Evolutionary conservation across 805 yeast genomes (phyloP), one percentile per base, ranked within the genome.

Genomic region (Tetrapisispora pingtungensis): DNA sequence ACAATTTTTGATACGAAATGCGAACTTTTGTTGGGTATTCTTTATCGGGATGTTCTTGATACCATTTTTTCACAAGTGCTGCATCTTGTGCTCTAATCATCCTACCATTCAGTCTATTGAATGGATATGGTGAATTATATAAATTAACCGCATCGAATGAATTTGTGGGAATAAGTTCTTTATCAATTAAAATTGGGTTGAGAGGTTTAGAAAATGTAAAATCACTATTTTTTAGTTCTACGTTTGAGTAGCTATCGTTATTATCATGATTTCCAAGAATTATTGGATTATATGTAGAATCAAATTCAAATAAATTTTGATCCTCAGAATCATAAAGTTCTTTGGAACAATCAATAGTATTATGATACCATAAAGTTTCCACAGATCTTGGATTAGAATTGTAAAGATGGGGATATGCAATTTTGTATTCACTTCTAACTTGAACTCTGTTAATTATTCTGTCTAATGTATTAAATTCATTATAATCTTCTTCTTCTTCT

Each of bases 31-130:
- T 74, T 0, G 89, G 88, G 44, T 74, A 71, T 6, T 70, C 72
- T 8, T 73, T 68, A 15, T 78, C 72, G 1, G 89, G 81, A 46
- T 77, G 80, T 44, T 82, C 81, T 36, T 77, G 64, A 57, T 84
- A 89, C 95, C 96, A 87, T 22, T 72, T 68, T 61, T 93, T 93
- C 7, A 84, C 69, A 3, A 93, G 62, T 0, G 96, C 79, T 14
- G 89, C 95, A 64, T 93, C 97, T 58, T 93, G 84, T 1, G 97
- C 90, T 50, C 97, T 72, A 0, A 77, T 78, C 56, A 73, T 86
- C 19, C 61, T 66, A 0, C 95, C 96, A 30, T 80, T 74, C 26
- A 86, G 75, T 33, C 76, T 72, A 54, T 87, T 81, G 63, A 84
- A 93, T 0, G 99, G 98, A 52, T 70, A 78, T 2, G 95, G 88